These are phyloP conservation scores for Phytophthora citrophthora DNA, from an alignment of 352 stramenopile genomes.

Conservation along the genomic window DNA sequence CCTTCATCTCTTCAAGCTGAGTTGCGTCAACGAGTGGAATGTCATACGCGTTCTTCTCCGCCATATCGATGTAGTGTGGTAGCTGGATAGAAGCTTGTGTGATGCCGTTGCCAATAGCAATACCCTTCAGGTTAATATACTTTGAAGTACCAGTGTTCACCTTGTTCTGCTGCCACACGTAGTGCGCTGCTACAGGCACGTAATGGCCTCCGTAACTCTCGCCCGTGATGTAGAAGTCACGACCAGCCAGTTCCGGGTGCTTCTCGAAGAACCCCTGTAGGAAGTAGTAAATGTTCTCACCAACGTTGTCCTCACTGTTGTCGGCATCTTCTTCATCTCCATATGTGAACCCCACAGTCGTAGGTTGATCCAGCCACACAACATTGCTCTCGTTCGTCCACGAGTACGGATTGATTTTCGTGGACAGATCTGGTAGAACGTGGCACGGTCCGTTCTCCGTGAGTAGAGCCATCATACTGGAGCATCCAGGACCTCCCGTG, in stretches of 20 bases:
- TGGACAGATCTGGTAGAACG: slow-evolving; percentile 55
- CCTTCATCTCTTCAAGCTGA: slow-evolving; percentile 49
- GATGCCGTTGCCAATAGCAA: slow-evolving; percentile 62
- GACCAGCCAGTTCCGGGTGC: slow-evolving; percentile 60
- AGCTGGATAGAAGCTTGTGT: slow-evolving; percentile 57
- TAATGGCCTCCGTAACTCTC: slow-evolving; percentile 80
- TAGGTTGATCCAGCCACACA: slow-evolving; percentile 75
- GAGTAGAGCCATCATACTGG: slow-evolving; percentile 66
- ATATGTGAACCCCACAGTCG: slow-evolving; percentile 65
- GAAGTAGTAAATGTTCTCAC: slow-evolving; percentile 76
- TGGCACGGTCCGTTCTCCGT: slow-evolving; percentile 72
- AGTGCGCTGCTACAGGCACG: slow-evolving; percentile 59
- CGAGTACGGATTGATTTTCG: slow-evolving; percentile 57
- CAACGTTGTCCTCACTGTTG: slow-evolving; percentile 55
- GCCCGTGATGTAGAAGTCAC: slow-evolving; percentile 71
- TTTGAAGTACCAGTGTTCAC: slow-evolving; percentile 14
- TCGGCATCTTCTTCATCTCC: slow-evolving; percentile 44
- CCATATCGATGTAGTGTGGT: slow-evolving; percentile 52
- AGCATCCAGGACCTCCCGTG: slow-evolving; percentile 64
- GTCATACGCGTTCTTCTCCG: slow-evolving; percentile 68
- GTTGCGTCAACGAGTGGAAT: slow-evolving; percentile 50
- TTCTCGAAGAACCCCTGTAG: slow-evolving; percentile 67
- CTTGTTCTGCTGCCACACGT: slow-evolving; percentile 65
- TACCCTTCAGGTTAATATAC: slow-evolving; percentile 53
- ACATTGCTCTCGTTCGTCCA: slow-evolving; percentile 74